phyloP scores from a whole-genome alignment of 169 alveolate species.

The Plasmodium fragile region DNA sequence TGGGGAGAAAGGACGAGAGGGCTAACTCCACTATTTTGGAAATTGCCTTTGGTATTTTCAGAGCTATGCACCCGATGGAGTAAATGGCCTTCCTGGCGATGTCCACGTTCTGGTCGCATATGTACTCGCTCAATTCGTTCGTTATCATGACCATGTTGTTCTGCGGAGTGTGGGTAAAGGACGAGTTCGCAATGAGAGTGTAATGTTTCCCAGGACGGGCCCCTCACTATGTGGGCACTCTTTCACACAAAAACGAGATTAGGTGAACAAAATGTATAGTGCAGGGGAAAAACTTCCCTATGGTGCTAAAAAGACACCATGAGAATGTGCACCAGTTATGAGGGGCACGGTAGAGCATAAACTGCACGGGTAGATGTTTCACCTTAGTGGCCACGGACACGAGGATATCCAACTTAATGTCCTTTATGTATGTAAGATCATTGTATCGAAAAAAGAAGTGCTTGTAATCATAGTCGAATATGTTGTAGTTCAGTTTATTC shows the following conservation, averaged over 20 bases:
- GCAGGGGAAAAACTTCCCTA: not conserved
- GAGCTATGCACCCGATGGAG: constrained; percentile 93
- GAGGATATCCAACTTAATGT: constrained; percentile 85
- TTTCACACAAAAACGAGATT: not conserved
- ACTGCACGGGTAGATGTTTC: not conserved
- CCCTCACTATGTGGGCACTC: not conserved
- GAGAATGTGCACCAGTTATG: not conserved
- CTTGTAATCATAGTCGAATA: constrained; percentile 85
- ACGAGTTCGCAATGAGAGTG: not conserved
- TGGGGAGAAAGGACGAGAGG: constrained; percentile 81
- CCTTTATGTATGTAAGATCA: constrained; percentile 90
- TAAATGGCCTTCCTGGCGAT: constrained; percentile 92
- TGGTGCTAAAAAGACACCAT: not conserved
- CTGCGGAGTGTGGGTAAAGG: constrained; percentile 48
- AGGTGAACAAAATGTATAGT: not conserved
- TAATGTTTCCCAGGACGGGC: not conserved
- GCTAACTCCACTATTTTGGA: constrained; percentile 86
- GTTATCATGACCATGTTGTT: constrained; percentile 89
- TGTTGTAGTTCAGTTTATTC: constrained; percentile 43
- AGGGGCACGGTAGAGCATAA: not conserved
- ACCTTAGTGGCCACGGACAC: constrained; percentile 88
- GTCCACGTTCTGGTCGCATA: constrained; percentile 94
- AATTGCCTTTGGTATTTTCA: constrained; percentile 89
- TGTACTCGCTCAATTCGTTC: constrained; percentile 94
- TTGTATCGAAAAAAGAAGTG: constrained; percentile 87